phyloP scores from a whole-genome alignment of 169 alveolate species.

The Plasmodium malariae region DNA sequence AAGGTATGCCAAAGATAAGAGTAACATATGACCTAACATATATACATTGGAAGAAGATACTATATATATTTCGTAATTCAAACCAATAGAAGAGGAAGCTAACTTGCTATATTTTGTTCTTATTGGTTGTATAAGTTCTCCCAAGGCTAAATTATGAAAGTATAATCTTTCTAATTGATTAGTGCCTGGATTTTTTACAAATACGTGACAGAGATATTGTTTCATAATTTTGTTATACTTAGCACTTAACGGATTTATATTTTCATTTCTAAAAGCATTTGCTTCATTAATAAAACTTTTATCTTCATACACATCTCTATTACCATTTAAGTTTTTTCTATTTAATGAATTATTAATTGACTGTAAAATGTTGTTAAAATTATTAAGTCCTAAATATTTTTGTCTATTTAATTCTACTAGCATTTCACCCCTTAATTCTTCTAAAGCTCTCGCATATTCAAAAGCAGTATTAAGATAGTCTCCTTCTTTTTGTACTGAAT shows the following conservation, averaged over 20 bases:
- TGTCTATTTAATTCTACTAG: not conserved
- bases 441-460: constrained; percentile 62
- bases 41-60: constrained; percentile 40
- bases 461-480: constrained; percentile 27
- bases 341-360: constrained; percentile 23
- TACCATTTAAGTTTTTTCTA: not conserved
- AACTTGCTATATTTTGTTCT: constrained; percentile 20
- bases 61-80: constrained; percentile 50
- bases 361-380: constrained; percentile 14
- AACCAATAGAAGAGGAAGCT: constrained; percentile 28
- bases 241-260: constrained; percentile 13
- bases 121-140: constrained; percentile 50
- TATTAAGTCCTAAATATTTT: constrained; percentile 2
- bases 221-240: constrained; percentile 36
- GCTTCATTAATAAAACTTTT: not conserved
- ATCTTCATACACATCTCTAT: constrained; percentile 19
- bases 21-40: constrained; percentile 52
- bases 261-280: constrained; percentile 25
- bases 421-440: constrained; percentile 50
- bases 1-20: constrained; percentile 68
- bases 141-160: constrained; percentile 43
- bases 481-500: constrained; percentile 22
- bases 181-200: constrained; percentile 51
- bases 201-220: constrained; percentile 62
- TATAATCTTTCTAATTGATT: constrained; percentile 53